Evolutionary conservation across 75 land plant species (phyloP).

Genomic region (Isoetes taiwanensis): DNA sequence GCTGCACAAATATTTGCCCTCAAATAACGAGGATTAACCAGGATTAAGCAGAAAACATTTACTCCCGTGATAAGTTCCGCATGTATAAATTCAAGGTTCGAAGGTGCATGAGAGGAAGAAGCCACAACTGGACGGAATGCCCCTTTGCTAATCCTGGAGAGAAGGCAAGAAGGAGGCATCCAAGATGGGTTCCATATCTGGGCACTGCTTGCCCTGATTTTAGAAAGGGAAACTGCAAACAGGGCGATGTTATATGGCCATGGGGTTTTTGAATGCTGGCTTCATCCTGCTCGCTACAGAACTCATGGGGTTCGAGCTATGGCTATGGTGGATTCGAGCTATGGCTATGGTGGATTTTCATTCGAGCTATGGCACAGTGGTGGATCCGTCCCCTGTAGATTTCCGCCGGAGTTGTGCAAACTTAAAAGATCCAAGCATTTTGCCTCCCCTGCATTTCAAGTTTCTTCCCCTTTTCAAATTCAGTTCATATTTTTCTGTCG

Average conservation of each 20-base stretch:
- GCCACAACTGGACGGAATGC: conserved; percentile 7
- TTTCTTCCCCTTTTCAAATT: too few relatives aligned
- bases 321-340: too few relatives aligned
- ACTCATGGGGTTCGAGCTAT: too few relatives aligned
- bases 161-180: neutral
- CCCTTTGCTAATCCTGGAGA: conserved; percentile 6
- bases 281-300: neutral
- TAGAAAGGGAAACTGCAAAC: neutral
- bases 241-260: conserved; percentile 5
- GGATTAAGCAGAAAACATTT: neutral
- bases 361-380: too few relatives aligned
- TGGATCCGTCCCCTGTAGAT: too few relatives aligned
- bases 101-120: neutral
- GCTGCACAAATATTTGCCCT: neutral
- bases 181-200: neutral
- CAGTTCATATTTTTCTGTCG: too few relatives aligned
- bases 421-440: too few relatives aligned
- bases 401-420: too few relatives aligned
- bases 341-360: too few relatives aligned
- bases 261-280: conserved; percentile 6
- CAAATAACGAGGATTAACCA: neutral
- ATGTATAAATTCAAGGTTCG: conserved; percentile 7
- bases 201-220: conserved; percentile 6
- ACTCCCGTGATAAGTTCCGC: conserved; percentile 1
- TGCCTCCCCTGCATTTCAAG: too few relatives aligned